Evolutionary conservation across 306 rosid genomes (phyloP).

Genomic region (Calophaca sinica): DNA sequence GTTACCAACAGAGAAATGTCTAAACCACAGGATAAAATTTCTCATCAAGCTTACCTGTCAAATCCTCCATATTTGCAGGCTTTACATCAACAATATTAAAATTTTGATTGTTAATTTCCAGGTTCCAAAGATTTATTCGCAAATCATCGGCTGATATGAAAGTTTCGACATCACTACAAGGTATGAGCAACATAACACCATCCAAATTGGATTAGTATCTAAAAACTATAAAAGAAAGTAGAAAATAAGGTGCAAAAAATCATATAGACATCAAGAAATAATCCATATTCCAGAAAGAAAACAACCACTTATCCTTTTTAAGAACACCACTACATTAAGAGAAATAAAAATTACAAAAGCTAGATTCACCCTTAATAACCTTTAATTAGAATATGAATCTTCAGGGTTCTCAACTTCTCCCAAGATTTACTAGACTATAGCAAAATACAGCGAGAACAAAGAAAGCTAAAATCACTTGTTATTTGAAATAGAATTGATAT

Average conservation of each 20-base stretch:
- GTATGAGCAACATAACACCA: conserved; percentile 43
- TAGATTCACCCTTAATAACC: conserved; percentile 33
- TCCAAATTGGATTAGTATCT: conserved; percentile 45
- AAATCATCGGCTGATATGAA: conserved; percentile 99
- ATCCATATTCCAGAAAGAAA: conserved; percentile 32
- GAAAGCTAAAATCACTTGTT: conserved; percentile 75
- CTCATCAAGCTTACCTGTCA: conserved; percentile 70
- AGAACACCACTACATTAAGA: not conserved
- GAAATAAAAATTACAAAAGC: not conserved
- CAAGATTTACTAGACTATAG: conserved; percentile 25
- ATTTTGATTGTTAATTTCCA: conserved; percentile 99
- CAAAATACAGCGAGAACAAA: conserved; percentile 29
- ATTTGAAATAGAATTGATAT: conserved; percentile 96
- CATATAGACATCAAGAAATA: conserved; percentile 32
- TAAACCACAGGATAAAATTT: not conserved
- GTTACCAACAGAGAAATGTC: conserved; percentile 30
- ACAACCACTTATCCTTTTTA: conserved; percentile 25
- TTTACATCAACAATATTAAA: conserved; percentile 96
- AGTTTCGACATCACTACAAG: conserved; percentile 95
- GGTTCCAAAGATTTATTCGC: conserved; percentile 98
- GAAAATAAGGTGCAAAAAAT: conserved; percentile 5
- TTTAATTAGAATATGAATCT: conserved; percentile 25
- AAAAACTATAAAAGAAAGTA: not conserved
- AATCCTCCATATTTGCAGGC: conserved; percentile 99
- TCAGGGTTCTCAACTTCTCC: conserved; percentile 16